These are phyloP conservation scores for Moesziomyces globuligerus DNA, from an alignment of 1,284 basidiomycete genomes.

Conservation along the genomic window DNA sequence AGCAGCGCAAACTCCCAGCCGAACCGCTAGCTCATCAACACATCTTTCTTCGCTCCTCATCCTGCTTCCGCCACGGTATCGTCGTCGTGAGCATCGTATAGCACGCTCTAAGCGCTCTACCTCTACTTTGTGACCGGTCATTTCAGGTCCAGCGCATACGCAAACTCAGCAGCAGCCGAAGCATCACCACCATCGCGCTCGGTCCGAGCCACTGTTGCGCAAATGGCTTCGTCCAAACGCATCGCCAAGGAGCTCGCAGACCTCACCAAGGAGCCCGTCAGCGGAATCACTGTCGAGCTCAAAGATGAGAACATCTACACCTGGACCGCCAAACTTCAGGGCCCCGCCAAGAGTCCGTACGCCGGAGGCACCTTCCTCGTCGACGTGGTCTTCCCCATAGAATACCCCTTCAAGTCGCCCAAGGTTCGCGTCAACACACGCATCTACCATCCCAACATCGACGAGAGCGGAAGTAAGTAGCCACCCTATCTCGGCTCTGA, in stretches of 20 bases:
- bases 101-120: no score
- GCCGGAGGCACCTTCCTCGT: conserved; percentile 63
- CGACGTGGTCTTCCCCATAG: conserved; percentile 65
- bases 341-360: conserved; percentile 55
- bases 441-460: conserved; percentile 67
- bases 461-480: conserved; percentile 62
- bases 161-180: background rate
- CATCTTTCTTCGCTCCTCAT: no score
- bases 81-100: no score
- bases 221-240: conserved; percentile 46
- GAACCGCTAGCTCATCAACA: no score
- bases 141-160: no score
- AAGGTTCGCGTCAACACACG: conserved; percentile 61
- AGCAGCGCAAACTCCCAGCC: no score
- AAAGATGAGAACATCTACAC: conserved; percentile 61
- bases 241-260: conserved; percentile 57
- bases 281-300: conserved; percentile 52
- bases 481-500: no score
- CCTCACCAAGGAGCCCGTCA: conserved; percentile 51
- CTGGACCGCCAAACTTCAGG: conserved; percentile 54
- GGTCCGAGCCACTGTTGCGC: background rate
- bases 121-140: no score
- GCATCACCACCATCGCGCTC: background rate
- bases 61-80: no score
- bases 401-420: conserved; percentile 67